Evolutionary conservation across 1,284 basidiomycete species (phyloP), one percentile per base, ranked within the genome.

Genomic region (Cryptococcus deneoformans): DNA sequence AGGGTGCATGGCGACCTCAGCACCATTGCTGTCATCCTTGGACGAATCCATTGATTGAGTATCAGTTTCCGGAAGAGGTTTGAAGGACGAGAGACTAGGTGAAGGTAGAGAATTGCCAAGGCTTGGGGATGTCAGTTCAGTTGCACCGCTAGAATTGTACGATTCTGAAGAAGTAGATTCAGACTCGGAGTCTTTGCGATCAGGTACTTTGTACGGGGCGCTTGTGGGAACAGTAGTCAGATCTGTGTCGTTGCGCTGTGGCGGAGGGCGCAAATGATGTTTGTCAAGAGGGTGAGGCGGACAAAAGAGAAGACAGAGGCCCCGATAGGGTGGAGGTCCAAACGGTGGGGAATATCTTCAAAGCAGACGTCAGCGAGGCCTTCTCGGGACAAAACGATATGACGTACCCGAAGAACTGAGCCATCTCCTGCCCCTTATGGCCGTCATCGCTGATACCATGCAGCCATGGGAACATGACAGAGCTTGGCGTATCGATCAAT

Each of bases 361-460:
- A 45, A 20, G 54, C 56, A 46, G 43, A 29, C 29, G 29, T 29
- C 3, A 53, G 48, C n/a, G 0, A 40, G 14, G 45, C 29, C 6
- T 20, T 14, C 34, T 3, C 8, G 34, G 10, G 29, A 29, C 29
- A 29, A 29, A 29, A 29, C 10, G 37, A 11, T 10, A 6, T 24
- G 14, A 58, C 68, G 57, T 43, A 71, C 67, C 77, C 76, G 55
- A 78, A 77, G 67, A 78, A 78, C 1, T 69, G 64, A 40, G 61
- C 77, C 77, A 75, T 76, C 43, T 71, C 70, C 7, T 65, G 59
- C 8, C 67, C 77, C 62, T 69, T 76, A 37, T 57, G 62, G 11
- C 66, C 76, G 52, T 77, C 77, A 50, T 78, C 77, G 38, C 69
- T 68, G 49, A 78, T 78, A 5, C 77, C 77, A 57, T 78, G 77